These are phyloP conservation scores for Cyberlindnera misumaiensis DNA, from an alignment of 805 yeast genomes.

Conservation along the genomic window DNA sequence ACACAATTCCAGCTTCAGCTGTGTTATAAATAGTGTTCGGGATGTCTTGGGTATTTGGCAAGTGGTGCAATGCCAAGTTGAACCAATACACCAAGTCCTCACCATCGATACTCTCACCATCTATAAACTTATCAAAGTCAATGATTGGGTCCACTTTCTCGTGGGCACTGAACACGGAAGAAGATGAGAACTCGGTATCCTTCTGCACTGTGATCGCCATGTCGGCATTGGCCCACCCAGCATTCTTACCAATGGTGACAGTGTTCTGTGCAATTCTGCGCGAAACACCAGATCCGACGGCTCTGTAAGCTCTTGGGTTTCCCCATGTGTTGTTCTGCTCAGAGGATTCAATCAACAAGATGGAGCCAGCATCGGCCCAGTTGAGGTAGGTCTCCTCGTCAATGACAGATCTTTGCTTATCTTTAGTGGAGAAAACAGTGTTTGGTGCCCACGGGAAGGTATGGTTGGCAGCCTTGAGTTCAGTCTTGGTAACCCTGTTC, in stretches of 20 bases:
- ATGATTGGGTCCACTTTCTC: constrained; percentile 21
- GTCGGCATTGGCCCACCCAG: constrained; percentile 21
- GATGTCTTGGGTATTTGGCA: constrained; percentile 26
- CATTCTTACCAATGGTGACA: constrained; percentile 14
- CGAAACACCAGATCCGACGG: constrained; percentile 18
- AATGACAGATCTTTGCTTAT: constrained; percentile 10
- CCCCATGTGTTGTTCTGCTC: constrained; percentile 21
- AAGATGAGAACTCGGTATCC: constrained; percentile 22
- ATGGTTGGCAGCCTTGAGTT: constrained; percentile 11
- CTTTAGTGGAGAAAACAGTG: constrained; percentile 13
- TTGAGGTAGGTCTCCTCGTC: constrained; percentile 18
- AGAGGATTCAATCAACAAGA: constrained; percentile 22
- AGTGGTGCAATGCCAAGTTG: constrained; percentile 24
- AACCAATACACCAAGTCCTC: constrained; percentile 26
- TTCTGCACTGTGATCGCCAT: constrained; percentile 20
- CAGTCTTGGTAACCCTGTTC: constrained; percentile 16
- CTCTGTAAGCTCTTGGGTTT: constrained; percentile 25
- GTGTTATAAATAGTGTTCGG: constrained; percentile 25
- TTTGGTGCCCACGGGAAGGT: constrained; percentile 25
- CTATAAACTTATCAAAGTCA: constrained; percentile 19
- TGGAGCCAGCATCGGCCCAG: constrained; percentile 20
- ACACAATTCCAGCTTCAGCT: constrained; percentile 18
- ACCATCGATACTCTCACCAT: constrained; percentile 22
- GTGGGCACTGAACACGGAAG: constrained; percentile 19
- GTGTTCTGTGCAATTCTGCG: constrained; percentile 18